phyloP scores from a whole-genome alignment of 2,329 filamentous ascomycete genomes.

The Cladosporium oxysporum region DNA sequence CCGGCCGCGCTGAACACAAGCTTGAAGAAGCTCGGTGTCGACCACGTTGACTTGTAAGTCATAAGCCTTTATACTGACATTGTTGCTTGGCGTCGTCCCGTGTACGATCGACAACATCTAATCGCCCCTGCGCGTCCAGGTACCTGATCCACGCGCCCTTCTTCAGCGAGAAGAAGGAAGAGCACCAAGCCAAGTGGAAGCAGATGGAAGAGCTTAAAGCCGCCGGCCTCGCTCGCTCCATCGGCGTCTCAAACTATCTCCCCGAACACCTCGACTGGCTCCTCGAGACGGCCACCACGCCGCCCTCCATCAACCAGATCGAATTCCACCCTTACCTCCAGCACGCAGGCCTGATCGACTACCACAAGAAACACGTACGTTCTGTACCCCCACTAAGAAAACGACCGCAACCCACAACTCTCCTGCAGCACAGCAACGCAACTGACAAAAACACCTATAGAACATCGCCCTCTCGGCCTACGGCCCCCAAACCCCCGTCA shows the following conservation, averaged over 20 bases:
- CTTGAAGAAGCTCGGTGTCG: conserved; percentile 60
- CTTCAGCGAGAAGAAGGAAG: conserved; percentile 54
- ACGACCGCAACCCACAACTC: too few relatives aligned
- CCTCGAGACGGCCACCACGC: conserved; percentile 54
- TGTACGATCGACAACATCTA: too few relatives aligned
- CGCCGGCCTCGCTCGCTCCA: conserved; percentile 60
- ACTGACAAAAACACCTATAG: conserved; percentile 26
- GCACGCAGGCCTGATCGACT: conserved; percentile 58
- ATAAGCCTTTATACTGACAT: too few relatives aligned
- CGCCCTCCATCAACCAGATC: conserved; percentile 67
- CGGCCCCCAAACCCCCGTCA: conserved; percentile 52
- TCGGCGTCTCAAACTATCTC: conserved; percentile 64
- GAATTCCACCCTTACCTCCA: conserved; percentile 70
- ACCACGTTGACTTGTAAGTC: conserved; percentile 62
- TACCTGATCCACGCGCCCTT: conserved; percentile 65
- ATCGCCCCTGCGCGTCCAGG: conserved; percentile 35
- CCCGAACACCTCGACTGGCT: conserved; percentile 57
- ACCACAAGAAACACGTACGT: conserved; percentile 45
- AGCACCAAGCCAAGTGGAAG: conserved; percentile 61
- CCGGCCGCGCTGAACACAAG: conserved; percentile 56
- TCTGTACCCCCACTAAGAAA: too few relatives aligned
- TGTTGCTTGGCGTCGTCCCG: not conserved
- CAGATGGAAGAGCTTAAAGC: conserved; percentile 60
- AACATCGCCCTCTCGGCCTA: conserved; percentile 52
- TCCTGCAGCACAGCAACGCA: not conserved